Evolutionary conservation across 1,284 basidiomycete species (phyloP).

Genomic region (Sanghuangporus baumii): DNA sequence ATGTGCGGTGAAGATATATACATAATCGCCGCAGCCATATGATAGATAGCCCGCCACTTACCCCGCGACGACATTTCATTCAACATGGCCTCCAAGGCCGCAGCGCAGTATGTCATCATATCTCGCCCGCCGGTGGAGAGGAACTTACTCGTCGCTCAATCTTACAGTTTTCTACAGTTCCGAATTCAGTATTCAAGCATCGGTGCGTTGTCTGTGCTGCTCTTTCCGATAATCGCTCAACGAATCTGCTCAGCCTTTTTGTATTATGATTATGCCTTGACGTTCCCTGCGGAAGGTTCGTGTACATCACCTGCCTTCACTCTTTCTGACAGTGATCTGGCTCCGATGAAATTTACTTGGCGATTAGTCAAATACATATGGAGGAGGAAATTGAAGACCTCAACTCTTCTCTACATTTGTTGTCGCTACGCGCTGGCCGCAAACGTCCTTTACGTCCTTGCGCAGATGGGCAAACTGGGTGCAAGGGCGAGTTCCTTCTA

Average conservation of each 20-base stretch:
- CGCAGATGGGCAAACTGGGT: not conserved
- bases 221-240: not conserved
- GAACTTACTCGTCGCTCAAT: not conserved
- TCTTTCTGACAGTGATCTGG: no score
- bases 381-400: not conserved
- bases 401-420: not conserved
- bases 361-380: not conserved
- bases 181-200: conserved; percentile 6
- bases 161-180: not conserved
- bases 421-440: conserved; percentile 4
- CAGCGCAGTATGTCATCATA: not conserved
- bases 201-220: not conserved
- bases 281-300: conserved; percentile 1
- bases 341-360: no score
- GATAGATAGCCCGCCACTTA: not conserved
- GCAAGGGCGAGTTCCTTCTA: not conserved
- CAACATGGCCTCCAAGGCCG: not conserved
- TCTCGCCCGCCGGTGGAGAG: not conserved
- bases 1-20: no score
- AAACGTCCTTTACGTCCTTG: not conserved
- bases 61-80: not conserved
- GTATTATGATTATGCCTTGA: conserved; percentile 7
- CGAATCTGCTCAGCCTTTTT: not conserved
- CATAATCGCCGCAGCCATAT: no score
- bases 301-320: not conserved